Conservation (phyloP, 345 rosid species). For the Psidium guajava region DNA sequence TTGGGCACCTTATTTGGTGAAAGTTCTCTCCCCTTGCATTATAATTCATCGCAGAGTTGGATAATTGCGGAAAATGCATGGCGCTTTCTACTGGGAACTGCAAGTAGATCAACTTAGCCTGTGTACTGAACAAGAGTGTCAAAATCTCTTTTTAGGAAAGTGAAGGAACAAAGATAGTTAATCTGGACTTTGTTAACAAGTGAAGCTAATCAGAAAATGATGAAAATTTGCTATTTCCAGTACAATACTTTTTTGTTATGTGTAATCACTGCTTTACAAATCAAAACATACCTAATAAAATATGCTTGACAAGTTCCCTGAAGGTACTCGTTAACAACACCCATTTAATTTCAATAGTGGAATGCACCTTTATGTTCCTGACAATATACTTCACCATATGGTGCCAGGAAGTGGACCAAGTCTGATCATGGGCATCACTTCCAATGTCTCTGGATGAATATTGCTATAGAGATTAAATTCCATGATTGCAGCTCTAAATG, state of each 20-base stretch:
- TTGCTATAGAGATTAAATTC: background rate
- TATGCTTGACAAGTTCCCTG: background rate
- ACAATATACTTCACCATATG: background rate
- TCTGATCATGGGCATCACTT: background rate
- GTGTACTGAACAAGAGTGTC: background rate
- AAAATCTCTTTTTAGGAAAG: background rate
- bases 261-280: background rate
- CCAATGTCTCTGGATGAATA: background rate
- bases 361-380: background rate
- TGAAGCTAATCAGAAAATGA: background rate
- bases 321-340: background rate
- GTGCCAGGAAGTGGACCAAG: background rate
- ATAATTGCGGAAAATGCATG: background rate
- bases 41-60: background rate
- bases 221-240: background rate
- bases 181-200: background rate
- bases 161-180: background rate
- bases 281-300: background rate
- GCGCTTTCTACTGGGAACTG: background rate
- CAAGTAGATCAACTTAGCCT: background rate
- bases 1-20: background rate
- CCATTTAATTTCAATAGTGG: background rate
- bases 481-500: background rate
- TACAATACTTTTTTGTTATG: background rate
- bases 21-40: background rate